Base-by-base conservation (phyloP, 192 early-diverging fungal species). In the Coemansia sp. region DNA sequence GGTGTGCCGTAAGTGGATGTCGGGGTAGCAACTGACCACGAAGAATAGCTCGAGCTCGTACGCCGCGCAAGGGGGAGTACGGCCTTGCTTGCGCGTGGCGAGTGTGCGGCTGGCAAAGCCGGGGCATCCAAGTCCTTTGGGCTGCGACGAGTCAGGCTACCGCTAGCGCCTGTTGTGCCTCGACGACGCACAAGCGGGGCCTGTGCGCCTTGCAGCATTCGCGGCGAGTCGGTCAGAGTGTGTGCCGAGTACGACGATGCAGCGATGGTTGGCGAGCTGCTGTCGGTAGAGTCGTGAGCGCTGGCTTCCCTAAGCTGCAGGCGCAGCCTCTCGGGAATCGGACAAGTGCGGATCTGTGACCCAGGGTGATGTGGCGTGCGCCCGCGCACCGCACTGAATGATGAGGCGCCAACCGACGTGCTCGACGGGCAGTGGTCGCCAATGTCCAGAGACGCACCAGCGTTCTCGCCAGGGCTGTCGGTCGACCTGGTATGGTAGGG, bases 271-370 rank as follows among this genome's bases (percentile, higher is more conserved):
- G 72, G 65, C 35, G 72, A 70, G 33, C 38, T 58, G 58, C 41
- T 65, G 16, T 63, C 72, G 12, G 56, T 28, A 2, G 42, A 62
- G 2, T 67, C 65, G 5, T 58, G 26, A 4, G 6, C 25, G 11
- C 14, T 38, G 23, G 56, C 34, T 14, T 79, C 77, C 21, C 50
- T 43, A 43, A 66, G 35, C 57, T 70, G 71, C 35, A 73, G 36
- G 3, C 68, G 77, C 41, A 79, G 36, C 11, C 67, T 52, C 41
- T 79, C 77, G 13, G 77, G 77, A 18, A 79, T 79, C 18, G 77
- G 77, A 23, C 77, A 79, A 16, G 77, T 79, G 33, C 77, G 77
- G 53, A 79, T 79, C 62, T 66, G 68, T n/a, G 73, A 61, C 8
- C 42, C 28, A 37, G 31, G 56, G 18, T 37, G 33, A 23, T 58